phyloP scores from a whole-genome alignment of 2,329 filamentous ascomycete species.

The Fusarium agapanthi region DNA sequence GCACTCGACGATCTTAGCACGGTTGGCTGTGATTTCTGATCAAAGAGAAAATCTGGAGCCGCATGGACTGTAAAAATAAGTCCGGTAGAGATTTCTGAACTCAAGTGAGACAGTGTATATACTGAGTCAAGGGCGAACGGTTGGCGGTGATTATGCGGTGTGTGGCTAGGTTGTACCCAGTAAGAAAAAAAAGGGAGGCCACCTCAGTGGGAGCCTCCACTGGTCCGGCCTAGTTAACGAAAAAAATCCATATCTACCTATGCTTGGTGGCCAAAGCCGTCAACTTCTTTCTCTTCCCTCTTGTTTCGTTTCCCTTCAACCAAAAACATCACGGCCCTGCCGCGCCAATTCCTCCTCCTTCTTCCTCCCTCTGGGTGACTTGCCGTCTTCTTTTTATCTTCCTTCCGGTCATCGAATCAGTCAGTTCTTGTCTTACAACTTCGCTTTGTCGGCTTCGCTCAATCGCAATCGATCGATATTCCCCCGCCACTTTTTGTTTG shows the following conservation, averaged over 20 bases:
- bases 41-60: constrained; percentile 2
- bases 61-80: neutral
- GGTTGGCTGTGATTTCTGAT: neutral
- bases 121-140: constrained; percentile 27
- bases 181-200: constrained; percentile 1
- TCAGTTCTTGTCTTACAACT: constrained; percentile 47
- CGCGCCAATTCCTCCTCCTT: constrained; percentile 53
- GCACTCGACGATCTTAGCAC: neutral
- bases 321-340: constrained; percentile 53
- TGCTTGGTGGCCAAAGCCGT: constrained; percentile 28
- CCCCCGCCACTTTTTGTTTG: constrained; percentile 30
- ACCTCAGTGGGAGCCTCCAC: constrained; percentile 9
- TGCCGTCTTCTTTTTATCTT: constrained; percentile 49
- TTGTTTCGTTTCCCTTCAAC: constrained; percentile 39
- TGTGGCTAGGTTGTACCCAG: constrained; percentile 21
- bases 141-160: constrained; percentile 14
- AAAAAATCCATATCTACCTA: constrained; percentile 38
- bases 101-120: constrained; percentile 12
- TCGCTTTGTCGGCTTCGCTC: constrained; percentile 30
- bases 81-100: neutral
- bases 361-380: constrained; percentile 50
- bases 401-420: constrained; percentile 45
- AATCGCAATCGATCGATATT: constrained; percentile 38
- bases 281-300: constrained; percentile 32
- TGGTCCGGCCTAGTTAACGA: constrained; percentile 10